Evolutionary conservation across 2,329 filamentous ascomycete species (phyloP), one percentile per base, ranked within the genome.

Genomic region (Rhynchosporium agropyri): DNA sequence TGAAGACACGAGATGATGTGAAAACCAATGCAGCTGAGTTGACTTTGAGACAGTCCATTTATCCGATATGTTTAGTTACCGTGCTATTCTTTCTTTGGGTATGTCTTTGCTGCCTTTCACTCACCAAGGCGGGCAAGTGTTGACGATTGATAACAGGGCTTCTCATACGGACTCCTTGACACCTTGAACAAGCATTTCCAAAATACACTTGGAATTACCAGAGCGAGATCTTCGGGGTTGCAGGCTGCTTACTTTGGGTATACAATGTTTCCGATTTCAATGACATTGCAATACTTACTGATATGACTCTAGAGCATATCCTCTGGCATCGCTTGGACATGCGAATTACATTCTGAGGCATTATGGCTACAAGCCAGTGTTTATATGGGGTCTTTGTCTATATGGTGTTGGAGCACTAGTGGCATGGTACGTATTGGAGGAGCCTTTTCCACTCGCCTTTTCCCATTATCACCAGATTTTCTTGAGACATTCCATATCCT

Each of bases 131-230:
- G 5, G 15, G 31, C 20, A 40, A 26, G 3, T 5, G 7, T 43
- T 63, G 12, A 56, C 43, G 28, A 43, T 7, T n/a, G 20, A 31
- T 8, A 43, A 8, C 93, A 91, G 91, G 92, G 92, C 0, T 89
- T 96, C 63, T 92, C 91, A 0, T 96, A 96, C 69, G 92, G 92
- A 0, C 81, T 96, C 3, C 80, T 97, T 5, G 91, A 94, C 72
- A 89, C 88, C 0, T 82, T 97, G 42, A 96, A 96, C 73, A 83
- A 83, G 28, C 88, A 86, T 29, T 87, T 91, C 59, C 87, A 89
- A 50, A 73, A 77, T 15, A 83, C 90, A 4, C 83, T 87, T 13
- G 69, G 81, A 33, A 71, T 71, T 81, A 83, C 81, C 0, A 75
- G 80, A 1, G 81, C 85, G 5, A 78, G 90, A 6, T 88, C 86